Evolutionary conservation across 2,329 filamentous ascomycete species (phyloP).

Genomic region (Paradendryphiella salina): DNA sequence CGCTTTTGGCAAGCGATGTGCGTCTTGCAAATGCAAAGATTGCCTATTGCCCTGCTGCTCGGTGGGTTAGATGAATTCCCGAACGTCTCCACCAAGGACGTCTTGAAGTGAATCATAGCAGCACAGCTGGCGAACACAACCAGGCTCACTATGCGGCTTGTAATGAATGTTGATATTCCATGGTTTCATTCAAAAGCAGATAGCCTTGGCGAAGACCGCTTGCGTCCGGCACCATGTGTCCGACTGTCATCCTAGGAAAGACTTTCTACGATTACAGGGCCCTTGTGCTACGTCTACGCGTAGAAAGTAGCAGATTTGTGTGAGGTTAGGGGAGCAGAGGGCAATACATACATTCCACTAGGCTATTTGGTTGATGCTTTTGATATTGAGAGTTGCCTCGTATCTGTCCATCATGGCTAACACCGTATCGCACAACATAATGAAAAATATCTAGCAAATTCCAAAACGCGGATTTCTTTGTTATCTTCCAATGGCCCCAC

Average conservation of each 20-base stretch:
- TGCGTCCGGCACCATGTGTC: constrained; percentile 10
- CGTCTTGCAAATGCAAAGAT: not conserved
- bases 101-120: not conserved
- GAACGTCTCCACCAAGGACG: not conserved
- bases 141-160: not conserved
- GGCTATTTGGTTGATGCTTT: too few relatives aligned
- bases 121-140: not conserved
- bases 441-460: too few relatives aligned
- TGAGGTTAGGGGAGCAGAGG: not conserved
- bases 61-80: not conserved
- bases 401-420: too few relatives aligned
- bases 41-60: constrained; percentile 1
- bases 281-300: constrained; percentile 42
- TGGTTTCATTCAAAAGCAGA: not conserved
- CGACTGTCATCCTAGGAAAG: constrained; percentile 20
- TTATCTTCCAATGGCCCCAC: not conserved
- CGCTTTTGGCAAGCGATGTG: not conserved
- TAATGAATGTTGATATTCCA: constrained; percentile 8
- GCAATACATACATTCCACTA: too few relatives aligned
- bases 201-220: not conserved
- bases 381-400: too few relatives aligned
- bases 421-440: too few relatives aligned
- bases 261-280: constrained; percentile 38
- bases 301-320: constrained; percentile 9
- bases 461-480: not conserved